These are phyloP conservation scores for Penicillium manginii DNA, from an alignment of 495 filamentous ascomycete species.

Conservation along the genomic window DNA sequence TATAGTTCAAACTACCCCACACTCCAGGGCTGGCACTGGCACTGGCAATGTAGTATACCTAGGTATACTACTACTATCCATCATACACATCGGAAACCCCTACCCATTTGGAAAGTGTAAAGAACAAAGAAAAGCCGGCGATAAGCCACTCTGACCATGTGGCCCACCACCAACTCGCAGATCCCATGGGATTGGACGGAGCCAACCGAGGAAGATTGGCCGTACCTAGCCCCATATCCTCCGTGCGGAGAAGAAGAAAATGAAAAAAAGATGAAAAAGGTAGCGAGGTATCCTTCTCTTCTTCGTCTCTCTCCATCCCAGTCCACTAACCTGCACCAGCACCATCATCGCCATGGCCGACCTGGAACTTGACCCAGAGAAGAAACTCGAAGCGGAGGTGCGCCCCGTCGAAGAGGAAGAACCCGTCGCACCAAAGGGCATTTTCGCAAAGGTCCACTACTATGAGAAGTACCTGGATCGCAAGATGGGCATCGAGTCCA, in stretches of 20 bases:
- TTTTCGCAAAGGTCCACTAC: slow-evolving; percentile 41
- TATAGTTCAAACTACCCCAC: no score
- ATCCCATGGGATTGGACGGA: no score
- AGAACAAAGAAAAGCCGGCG: not conserved
- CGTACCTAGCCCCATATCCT: not conserved
- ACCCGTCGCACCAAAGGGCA: slow-evolving; percentile 19
- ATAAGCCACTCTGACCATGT: not conserved
- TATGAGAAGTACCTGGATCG: slow-evolving; percentile 54
- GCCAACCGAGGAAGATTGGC: not conserved
- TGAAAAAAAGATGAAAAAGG: not conserved
- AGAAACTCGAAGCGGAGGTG: slow-evolving; percentile 56
- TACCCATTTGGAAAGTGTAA: no score
- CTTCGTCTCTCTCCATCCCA: not conserved
- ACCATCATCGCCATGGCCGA: slow-evolving; percentile 43
- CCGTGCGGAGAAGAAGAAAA: slow-evolving; percentile 10
- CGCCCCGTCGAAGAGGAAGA: slow-evolving; percentile 24
- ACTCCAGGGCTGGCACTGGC: no score
- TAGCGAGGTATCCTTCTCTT: not conserved
- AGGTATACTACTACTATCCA: no score
- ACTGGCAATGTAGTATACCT: no score
- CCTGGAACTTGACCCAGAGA: slow-evolving; percentile 46
- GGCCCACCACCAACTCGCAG: not conserved
- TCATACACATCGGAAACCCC: no score
- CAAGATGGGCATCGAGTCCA: slow-evolving; percentile 57
- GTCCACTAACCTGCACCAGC: not conserved